Base-by-base conservation (phyloP, 2,329 filamentous ascomycete species). In the Penicillium sumatraense region DNA sequence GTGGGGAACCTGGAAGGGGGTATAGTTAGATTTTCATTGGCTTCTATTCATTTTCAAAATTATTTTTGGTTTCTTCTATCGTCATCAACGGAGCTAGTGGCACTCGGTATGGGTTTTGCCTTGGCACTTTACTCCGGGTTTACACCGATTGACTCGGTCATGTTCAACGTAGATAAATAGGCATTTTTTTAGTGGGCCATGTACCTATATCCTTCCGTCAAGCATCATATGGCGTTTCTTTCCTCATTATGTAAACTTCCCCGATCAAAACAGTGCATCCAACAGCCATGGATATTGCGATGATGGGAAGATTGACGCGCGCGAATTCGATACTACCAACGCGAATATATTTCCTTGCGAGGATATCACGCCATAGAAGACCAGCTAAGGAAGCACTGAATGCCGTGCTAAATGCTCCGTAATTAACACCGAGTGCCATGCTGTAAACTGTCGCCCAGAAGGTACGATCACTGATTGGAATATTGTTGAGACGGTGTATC, bases 351-450 rank as follows among this genome's bases (percentile, higher is more conserved):
- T 91, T 91, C 24, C 87, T 77, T 0, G 70, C 73, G 1, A 91
- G 78, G 16, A 91, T 91, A 58, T 90, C 87, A 2, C 86, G 80
- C 89, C 89, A 91, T 0, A 91, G 74, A 8, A 91, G 77, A 1
- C 88, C 89, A 1, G 89, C 89, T 1, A 91, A 72, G 0, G 87
- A 89, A 0, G 87, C 88, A 59, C 86, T 89, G 62, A 91, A 89
- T 0, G 87, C 86, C 0, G 85, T 84, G 66, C 87, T 89, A 67
- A 90, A 91, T 0, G 88, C 89, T 3, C 88, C 88, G 54, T 86
- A 91, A 69, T 91, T 91, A 57, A 90, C 86, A 2, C 88, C 88
- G 0, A 91, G 74, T 0, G 88, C 88, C 86, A 91, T 89, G 69
- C 83, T 84, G 70, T 91, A 91, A 0, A 91, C 83, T 0, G 88